Evolutionary conservation across 1,284 basidiomycete genomes (phyloP).

Genomic region (Irpex sp.): DNA sequence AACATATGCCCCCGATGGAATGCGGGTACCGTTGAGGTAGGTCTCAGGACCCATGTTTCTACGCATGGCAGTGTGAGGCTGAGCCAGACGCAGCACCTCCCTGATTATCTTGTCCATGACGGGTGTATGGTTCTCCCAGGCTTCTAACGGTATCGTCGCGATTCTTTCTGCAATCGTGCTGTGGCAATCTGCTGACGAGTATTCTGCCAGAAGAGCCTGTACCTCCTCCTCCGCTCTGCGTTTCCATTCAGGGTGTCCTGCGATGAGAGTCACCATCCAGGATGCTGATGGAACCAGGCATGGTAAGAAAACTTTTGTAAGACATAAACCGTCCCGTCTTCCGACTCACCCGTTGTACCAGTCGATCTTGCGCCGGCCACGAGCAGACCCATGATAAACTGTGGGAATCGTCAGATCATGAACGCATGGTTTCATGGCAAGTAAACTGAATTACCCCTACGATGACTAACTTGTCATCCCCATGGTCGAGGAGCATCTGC

Average conservation of each 20-base stretch:
- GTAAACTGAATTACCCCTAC: constrained; percentile 48
- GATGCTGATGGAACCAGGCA: constrained; percentile 40
- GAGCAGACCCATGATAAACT: constrained; percentile 78
- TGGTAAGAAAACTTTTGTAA: constrained; percentile 13
- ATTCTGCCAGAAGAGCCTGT: constrained; percentile 53
- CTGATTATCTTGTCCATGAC: constrained; percentile 65
- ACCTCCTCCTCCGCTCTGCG: constrained; percentile 54
- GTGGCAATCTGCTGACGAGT: constrained; percentile 28
- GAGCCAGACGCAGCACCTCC: constrained; percentile 71
- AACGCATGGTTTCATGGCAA: constrained; percentile 4
- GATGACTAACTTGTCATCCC: constrained; percentile 61
- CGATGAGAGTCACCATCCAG: constrained; percentile 68
- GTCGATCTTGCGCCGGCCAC: constrained; percentile 74
- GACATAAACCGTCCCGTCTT: neutral
- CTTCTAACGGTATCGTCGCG: constrained; percentile 57
- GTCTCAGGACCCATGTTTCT: constrained; percentile 64
- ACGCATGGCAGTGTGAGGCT: constrained; percentile 76
- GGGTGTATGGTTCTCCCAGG: constrained; percentile 66
- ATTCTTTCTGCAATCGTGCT: constrained; percentile 43
- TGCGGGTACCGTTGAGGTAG: constrained; percentile 57
- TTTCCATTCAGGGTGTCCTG: constrained; percentile 60
- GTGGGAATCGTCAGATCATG: constrained; percentile 16
- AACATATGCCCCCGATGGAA: constrained; percentile 68
- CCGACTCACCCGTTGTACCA: constrained; percentile 55
- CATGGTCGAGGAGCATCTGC: constrained; percentile 65